Evolutionary conservation across 495 filamentous ascomycete species (phyloP), one percentile per base, ranked within the genome.

Genomic region (Aspergillus saccharolyticus): DNA sequence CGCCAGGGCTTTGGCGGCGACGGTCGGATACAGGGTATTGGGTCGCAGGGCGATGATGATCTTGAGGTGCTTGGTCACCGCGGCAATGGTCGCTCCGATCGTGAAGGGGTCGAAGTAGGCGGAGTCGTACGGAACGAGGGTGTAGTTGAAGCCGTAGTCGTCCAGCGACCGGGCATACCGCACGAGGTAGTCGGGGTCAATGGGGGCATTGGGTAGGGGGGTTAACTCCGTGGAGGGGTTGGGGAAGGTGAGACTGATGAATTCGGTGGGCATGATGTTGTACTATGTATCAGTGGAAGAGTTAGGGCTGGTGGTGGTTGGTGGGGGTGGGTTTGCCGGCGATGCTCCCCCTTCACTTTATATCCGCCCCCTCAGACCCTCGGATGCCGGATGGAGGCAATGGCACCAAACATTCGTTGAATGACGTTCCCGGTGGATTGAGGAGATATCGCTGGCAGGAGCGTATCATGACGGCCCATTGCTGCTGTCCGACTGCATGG

Each of bases 11-110:
- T 81, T 82, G 49, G 79, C 79, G 1, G 79, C 79, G 6, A 82
- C 78, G 14, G 79, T 82, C 21, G 79, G 79, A 52, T 80, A 80
- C 2, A 81, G 59, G 0, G 79, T 82, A 63, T 82, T 82, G 15
- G 79, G 79, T 0, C 78, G 75, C n/a, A 82, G 72, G 0, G 79
- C 79, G 53, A 82, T 80, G 64, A 82, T 82, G 30, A 82, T 65
- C 56, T 81, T 82, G 55, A 82, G 57, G 15, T 80, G 76, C 52
- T 80, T 80, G 44, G 79, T 82, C 25, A 63, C 69, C 0, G 79
- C 65, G 0, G 74, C 71, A 54, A 82, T 81, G 33, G 78, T 82
- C 1, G 79, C 77, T 28, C 74, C 79, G 28, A 73, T 63, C 3
- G 79, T 82, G 54, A 71, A 82, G 1, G 79, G 79, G 58, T 82